Percentiles rank a stretch among this genome's conserved stretches.
phyloP scores from a whole-genome alignment of 108 stramenopile genomes.

The Skeletonema costatum region DNA sequence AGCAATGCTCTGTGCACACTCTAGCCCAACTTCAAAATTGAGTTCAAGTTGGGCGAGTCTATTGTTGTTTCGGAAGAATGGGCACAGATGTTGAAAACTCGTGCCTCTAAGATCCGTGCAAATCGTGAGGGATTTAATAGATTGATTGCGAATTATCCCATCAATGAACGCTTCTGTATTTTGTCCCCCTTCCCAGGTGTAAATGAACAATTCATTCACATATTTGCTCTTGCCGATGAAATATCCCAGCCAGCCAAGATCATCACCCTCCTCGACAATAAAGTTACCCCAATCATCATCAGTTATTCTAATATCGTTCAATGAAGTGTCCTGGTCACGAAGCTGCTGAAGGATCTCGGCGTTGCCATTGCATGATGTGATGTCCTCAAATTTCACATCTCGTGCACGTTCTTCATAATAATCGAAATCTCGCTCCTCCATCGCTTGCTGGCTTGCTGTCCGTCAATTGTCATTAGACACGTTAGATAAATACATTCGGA shows the following conservation, averaged over 20 bases:
- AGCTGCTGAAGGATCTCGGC: background rate
- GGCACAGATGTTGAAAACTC: background rate
- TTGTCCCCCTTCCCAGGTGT: background rate
- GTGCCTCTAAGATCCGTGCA: background rate
- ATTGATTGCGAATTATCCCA: background rate
- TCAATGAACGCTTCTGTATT: background rate
- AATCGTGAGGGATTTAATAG: background rate
- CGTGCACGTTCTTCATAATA: background rate
- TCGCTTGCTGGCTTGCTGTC: background rate
- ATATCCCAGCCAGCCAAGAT: background rate
- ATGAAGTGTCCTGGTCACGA: background rate
- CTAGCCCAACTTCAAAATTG: background rate
- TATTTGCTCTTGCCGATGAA: background rate
- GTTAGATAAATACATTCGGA: too few species aligned
- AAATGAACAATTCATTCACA: background rate
- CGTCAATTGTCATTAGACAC: too few species aligned
- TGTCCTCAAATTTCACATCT: background rate
- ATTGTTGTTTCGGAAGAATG: background rate
- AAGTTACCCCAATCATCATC: background rate
- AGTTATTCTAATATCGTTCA: background rate
- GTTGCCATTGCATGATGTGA: background rate
- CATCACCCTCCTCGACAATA: background rate
- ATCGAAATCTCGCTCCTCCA: background rate
- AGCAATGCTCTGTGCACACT: background rate
- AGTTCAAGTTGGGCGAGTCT: background rate